Percentiles rank a stretch among this genome's conserved stretches.
These are phyloP conservation scores for Daedaleopsis nitida DNA, from an alignment of 768 basidiomycete species.

Conservation along the genomic window DNA sequence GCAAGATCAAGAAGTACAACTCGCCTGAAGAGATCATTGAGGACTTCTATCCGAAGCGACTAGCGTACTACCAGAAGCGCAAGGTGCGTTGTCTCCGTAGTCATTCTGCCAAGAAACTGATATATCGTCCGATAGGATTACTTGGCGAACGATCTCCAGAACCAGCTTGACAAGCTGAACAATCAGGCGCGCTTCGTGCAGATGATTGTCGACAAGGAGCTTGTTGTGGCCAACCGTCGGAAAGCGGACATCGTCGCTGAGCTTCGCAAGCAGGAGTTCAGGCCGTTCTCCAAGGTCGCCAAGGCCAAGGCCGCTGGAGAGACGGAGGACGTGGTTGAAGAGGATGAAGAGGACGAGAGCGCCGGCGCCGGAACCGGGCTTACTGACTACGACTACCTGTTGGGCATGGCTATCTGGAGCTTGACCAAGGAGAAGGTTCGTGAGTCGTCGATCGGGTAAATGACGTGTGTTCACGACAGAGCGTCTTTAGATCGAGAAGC, in stretches of 20 bases:
- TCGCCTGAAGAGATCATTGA: constrained; percentile 89
- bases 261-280: constrained; percentile 80
- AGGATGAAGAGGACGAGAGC: constrained; percentile 55
- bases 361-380: constrained; percentile 28
- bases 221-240: constrained; percentile 84
- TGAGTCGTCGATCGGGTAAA: background rate
- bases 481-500: constrained; percentile 70
- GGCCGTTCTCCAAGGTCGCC: constrained; percentile 83
- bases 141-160: constrained; percentile 81
- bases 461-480: background rate
- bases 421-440: constrained; percentile 89
- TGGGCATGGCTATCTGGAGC: constrained; percentile 95
- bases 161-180: constrained; percentile 77
- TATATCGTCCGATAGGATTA: constrained; percentile 60
- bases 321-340: constrained; percentile 56
- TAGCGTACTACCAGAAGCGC: constrained; percentile 93
- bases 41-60: constrained; percentile 87
- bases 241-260: constrained; percentile 85
- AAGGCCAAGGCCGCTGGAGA: constrained; percentile 72
- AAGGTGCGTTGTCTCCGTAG: constrained; percentile 60
- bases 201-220: constrained; percentile 89
- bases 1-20: constrained; percentile 93
- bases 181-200: constrained; percentile 97
- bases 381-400: constrained; percentile 88
- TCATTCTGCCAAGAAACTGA: background rate